Conservation (phyloP, 2,329 filamentous ascomycete species). For the Ophiostoma quercus region DNA sequence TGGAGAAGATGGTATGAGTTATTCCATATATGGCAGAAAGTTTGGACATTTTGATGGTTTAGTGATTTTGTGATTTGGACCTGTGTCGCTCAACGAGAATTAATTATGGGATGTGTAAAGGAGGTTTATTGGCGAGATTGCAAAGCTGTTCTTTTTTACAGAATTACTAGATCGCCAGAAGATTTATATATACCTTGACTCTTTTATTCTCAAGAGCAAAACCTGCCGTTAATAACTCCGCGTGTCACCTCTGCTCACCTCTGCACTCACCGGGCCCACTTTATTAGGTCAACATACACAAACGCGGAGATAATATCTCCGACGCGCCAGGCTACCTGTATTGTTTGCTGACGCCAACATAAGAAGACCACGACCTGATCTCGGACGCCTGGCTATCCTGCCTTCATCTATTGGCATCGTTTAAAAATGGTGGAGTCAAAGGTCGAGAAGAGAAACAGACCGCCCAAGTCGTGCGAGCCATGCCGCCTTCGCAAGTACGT, state of each 20-base stretch:
- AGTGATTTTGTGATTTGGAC: not conserved
- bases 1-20: not conserved
- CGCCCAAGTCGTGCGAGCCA: conserved; percentile 35
- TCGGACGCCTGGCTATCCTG: not conserved
- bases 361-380: not conserved
- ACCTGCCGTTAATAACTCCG: not conserved
- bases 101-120: no score
- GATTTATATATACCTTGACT: no score
- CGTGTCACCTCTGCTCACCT: no score
- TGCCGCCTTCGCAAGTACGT: conserved; percentile 35
- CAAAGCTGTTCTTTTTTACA: no score
- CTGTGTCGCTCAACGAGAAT: no score
- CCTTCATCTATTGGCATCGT: not conserved
- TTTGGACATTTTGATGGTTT: not conserved
- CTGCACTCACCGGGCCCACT: no score
- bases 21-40: not conserved
- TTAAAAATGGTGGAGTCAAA: conserved; percentile 20
- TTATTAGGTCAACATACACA: not conserved
- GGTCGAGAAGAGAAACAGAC: conserved; percentile 35
- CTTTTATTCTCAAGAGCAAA: no score
- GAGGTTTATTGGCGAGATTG: no score
- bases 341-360: not conserved
- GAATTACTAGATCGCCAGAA: no score
- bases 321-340: not conserved
- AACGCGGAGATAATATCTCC: not conserved